Conservation (phyloP, 768 basidiomycete species). For the Macrolepiota fuliginosa region DNA sequence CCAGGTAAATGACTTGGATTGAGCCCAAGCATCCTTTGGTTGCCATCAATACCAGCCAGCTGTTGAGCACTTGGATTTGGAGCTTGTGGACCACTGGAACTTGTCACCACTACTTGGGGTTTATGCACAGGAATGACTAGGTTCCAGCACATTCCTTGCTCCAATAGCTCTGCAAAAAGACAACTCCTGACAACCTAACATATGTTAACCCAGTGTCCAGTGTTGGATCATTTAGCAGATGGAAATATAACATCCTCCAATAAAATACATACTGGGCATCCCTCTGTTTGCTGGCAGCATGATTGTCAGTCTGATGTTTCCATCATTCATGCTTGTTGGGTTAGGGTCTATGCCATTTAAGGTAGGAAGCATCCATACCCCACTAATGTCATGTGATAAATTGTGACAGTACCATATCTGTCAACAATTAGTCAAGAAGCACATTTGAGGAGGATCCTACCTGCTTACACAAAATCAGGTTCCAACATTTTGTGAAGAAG, state of each 20-base stretch:
- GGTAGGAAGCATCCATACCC: no score
- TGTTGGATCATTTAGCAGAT: slow-evolving; percentile 68
- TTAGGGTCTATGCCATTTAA: no score
- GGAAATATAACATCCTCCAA: not conserved
- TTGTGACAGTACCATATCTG: no score
- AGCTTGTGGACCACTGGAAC: slow-evolving; percentile 18
- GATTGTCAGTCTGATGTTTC: slow-evolving; percentile 91
- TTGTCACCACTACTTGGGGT: slow-evolving; percentile 34
- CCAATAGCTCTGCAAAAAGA: slow-evolving; percentile 86
- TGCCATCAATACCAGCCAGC: slow-evolving; percentile 50
- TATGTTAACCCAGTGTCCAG: slow-evolving; percentile 83
- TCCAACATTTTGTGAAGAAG: no score
- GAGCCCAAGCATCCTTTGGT: slow-evolving; percentile 56
- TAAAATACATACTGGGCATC: slow-evolving; percentile 66
- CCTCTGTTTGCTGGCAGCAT: slow-evolving; percentile 87
- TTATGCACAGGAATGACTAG: slow-evolving; percentile 60
- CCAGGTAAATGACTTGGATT: slow-evolving; percentile 84
- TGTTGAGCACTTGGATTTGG: slow-evolving; percentile 17
- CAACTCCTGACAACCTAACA: slow-evolving; percentile 79
- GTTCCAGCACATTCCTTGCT: slow-evolving; percentile 68
- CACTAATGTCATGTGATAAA: no score
- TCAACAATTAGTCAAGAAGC: no score
- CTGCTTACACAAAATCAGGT: no score
- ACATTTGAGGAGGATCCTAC: no score
- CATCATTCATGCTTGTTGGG: slow-evolving; percentile 74